These are phyloP conservation scores for Oryza officinalis DNA, from an alignment of 176 grass and related monocot genomes.

Conservation along the genomic window DNA sequence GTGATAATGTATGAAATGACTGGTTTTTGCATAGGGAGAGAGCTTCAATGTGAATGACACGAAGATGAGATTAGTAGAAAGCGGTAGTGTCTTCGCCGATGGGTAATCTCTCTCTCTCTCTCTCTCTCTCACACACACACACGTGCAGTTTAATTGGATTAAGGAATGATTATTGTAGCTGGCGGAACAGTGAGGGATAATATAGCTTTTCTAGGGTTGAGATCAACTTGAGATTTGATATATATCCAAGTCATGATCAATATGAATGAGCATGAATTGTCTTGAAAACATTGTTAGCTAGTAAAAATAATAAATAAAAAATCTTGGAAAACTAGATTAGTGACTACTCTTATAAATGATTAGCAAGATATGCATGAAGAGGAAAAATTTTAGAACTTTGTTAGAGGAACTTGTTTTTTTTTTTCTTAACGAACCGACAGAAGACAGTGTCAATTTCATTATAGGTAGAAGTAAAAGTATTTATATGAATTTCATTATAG, in stretches of 20 bases:
- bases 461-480: too few species aligned
- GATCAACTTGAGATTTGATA: neutral
- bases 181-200: neutral
- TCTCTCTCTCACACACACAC: neutral
- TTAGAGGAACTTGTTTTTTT: too few species aligned
- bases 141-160: neutral
- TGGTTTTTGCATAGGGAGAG: slow-evolving; percentile 52
- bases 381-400: too few species aligned
- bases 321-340: too few species aligned
- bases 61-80: slow-evolving; percentile 60
- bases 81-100: slow-evolving; percentile 60
- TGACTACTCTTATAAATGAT: too few species aligned
- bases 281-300: neutral
- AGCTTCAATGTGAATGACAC: slow-evolving; percentile 63
- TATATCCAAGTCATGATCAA: too few species aligned
- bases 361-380: too few species aligned
- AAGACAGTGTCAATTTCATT: too few species aligned
- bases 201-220: neutral
- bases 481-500: too few species aligned
- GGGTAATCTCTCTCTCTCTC: slow-evolving; percentile 51
- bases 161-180: neutral
- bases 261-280: neutral
- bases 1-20: neutral
- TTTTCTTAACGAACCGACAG: too few species aligned
- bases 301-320: too few species aligned